Evolutionary conservation across 2,329 filamentous ascomycete genomes (phyloP).

Genomic region (Sporothrix curviconia): DNA sequence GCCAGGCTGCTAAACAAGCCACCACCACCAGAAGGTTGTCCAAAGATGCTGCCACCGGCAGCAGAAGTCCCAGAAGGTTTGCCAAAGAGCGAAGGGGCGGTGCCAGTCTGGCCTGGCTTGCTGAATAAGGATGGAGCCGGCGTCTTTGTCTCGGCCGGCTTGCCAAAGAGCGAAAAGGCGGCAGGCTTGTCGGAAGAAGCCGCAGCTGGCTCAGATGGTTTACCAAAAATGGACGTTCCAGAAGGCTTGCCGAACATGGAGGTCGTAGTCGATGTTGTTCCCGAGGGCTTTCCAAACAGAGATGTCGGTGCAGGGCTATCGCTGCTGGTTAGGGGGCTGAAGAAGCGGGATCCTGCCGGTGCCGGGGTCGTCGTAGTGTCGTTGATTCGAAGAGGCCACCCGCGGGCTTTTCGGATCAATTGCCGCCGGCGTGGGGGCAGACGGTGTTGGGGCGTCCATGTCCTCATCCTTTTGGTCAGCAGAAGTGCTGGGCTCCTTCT

Average conservation of each 20-base stretch:
- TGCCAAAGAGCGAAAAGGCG: slow-evolving; percentile 3
- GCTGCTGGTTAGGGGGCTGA: slow-evolving; percentile 14
- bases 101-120: not conserved
- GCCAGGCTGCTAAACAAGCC: slow-evolving; percentile 8
- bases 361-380: slow-evolving; percentile 22
- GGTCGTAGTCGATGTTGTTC: not conserved
- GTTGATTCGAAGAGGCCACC: slow-evolving; percentile 20
- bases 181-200: too few species aligned
- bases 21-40: slow-evolving; percentile 18
- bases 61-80: slow-evolving; percentile 18
- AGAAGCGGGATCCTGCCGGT: slow-evolving; percentile 21
- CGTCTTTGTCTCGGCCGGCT: not conserved
- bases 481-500: slow-evolving; percentile 12
- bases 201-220: not conserved
- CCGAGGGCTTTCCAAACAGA: slow-evolving; percentile 12
- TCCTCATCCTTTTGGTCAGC: slow-evolving; percentile 41
- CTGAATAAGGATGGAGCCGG: not conserved
- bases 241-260: slow-evolving; percentile 10
- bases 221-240: slow-evolving; percentile 5
- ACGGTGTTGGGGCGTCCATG: slow-evolving; percentile 39
- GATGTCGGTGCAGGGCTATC: slow-evolving; percentile 5
- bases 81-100: slow-evolving; percentile 9
- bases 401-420: slow-evolving; percentile 22
- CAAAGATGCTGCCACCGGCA: slow-evolving; percentile 5
- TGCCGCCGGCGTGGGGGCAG: slow-evolving; percentile 13